phyloP scores from a whole-genome alignment of 2,329 filamentous ascomycete genomes.

The Fusarium dimerum region DNA sequence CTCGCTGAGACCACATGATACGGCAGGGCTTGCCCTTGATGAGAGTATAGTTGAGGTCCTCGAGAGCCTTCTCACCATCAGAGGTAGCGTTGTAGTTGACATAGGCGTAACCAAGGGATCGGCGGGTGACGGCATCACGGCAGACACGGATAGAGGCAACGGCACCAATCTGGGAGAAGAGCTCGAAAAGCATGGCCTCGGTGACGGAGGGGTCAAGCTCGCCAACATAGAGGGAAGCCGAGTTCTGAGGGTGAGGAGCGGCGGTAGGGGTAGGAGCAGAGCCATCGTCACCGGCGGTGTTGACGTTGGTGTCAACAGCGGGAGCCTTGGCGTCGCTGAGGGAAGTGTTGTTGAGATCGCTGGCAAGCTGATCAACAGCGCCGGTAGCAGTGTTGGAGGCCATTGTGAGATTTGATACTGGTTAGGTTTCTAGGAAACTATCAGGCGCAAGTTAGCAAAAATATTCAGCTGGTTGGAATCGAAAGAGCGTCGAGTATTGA shows the following conservation, averaged over 20 bases:
- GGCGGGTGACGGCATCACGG: constrained; percentile 97
- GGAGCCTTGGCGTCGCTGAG: constrained; percentile 68
- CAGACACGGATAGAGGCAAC: constrained; percentile 99
- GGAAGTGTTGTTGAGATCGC: constrained; percentile 72
- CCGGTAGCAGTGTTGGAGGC: constrained; percentile 57
- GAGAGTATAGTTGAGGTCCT: constrained; percentile 99
- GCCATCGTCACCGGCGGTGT: constrained; percentile 54
- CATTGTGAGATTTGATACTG: constrained; percentile 48
- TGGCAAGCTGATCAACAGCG: constrained; percentile 78
- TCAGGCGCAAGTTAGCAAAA: constrained; percentile 15
- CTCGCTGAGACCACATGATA: constrained; percentile 99
- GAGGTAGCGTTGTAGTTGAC: constrained; percentile 99
- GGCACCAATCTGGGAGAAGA: constrained; percentile 98
- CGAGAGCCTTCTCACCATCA: constrained; percentile 96
- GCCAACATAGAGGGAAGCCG: constrained; percentile 97
- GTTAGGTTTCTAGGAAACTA: constrained; percentile 21
- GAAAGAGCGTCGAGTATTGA: constrained; percentile 2
- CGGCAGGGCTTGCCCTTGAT: constrained; percentile 99
- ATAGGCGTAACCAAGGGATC: constrained; percentile 98
- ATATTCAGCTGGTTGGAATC: constrained; percentile 11
- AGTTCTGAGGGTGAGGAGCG: constrained; percentile 80
- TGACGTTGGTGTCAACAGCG: constrained; percentile 74
- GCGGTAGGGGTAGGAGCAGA: constrained; percentile 72
- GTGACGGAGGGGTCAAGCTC: constrained; percentile 98
- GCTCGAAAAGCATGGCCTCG: constrained; percentile 99